Evolutionary conservation across 73 alveolate species (phyloP).

Genomic region (Tetrahymena thermophila): DNA sequence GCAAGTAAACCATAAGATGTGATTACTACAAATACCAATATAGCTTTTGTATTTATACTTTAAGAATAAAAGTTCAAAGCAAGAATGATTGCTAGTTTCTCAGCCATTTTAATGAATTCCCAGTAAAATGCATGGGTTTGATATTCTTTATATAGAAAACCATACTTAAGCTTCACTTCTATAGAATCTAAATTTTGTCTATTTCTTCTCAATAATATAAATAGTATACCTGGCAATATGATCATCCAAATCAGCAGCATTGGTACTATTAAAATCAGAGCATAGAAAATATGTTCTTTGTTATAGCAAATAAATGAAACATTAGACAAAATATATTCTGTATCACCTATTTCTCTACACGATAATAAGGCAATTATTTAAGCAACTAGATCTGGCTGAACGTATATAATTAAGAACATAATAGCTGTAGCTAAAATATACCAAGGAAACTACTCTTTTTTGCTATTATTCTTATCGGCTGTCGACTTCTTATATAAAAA

Average conservation of each 20-base stretch:
- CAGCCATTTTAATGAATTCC: constrained; percentile 11
- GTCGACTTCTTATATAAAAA: not conserved
- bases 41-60: not conserved
- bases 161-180: not conserved
- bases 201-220: not conserved
- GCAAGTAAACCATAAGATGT: not conserved
- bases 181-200: not conserved
- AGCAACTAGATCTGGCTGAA: not conserved
- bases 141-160: constrained; percentile 24
- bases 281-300: not conserved
- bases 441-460: not conserved
- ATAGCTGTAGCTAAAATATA: not conserved
- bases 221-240: not conserved
- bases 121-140: constrained; percentile 19
- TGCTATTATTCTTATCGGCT: not conserved
- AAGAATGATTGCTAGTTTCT: constrained; percentile 1
- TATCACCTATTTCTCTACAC: constrained; percentile 17
- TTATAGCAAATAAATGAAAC: constrained; percentile 12
- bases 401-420: not conserved
- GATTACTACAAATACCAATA: not conserved
- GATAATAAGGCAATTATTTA: not conserved
- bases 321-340: not conserved
- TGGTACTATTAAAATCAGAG: constrained; percentile 9
- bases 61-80: not conserved
- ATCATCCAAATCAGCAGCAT: constrained; percentile 13